These are phyloP conservation scores for Exophiala dermatitidis DNA, from an alignment of 2,329 filamentous ascomycete species.

Conservation along the genomic window DNA sequence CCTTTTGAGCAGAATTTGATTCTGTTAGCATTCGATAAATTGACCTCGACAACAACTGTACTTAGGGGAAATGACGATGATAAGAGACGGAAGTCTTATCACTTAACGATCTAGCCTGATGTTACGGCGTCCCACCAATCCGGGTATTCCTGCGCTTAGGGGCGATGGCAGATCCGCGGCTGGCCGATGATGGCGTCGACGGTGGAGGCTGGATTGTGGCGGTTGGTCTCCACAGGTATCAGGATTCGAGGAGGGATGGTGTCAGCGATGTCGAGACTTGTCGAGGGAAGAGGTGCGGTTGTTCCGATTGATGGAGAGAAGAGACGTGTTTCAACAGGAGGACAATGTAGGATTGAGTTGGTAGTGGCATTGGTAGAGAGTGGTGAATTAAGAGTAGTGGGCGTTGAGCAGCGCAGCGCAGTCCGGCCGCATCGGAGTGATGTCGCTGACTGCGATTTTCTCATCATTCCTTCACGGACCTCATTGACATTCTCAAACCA, in stretches of 20 bases:
- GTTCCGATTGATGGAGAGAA: no score
- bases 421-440: no score
- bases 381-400: no score
- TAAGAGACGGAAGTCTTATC: slow-evolving; percentile 20
- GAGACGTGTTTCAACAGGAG: no score
- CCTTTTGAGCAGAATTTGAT: background rate
- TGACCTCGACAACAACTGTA: slow-evolving; percentile 22
- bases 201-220: background rate
- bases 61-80: slow-evolving; percentile 23
- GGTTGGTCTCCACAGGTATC: background rate
- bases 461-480: background rate
- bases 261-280: background rate
- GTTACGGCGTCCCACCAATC: background rate
- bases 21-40: slow-evolving; percentile 20
- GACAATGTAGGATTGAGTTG: no score
- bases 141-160: slow-evolving; percentile 29
- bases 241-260: background rate
- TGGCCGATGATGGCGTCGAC: background rate
- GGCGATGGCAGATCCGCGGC: background rate
- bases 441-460: background rate
- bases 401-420: no score
- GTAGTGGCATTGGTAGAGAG: no score
- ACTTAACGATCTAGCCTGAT: slow-evolving; percentile 23
- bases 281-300: no score
- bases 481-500: background rate